phyloP scores from a whole-genome alignment of 495 filamentous ascomycete genomes.

The Trypethelium eluteriae region DNA sequence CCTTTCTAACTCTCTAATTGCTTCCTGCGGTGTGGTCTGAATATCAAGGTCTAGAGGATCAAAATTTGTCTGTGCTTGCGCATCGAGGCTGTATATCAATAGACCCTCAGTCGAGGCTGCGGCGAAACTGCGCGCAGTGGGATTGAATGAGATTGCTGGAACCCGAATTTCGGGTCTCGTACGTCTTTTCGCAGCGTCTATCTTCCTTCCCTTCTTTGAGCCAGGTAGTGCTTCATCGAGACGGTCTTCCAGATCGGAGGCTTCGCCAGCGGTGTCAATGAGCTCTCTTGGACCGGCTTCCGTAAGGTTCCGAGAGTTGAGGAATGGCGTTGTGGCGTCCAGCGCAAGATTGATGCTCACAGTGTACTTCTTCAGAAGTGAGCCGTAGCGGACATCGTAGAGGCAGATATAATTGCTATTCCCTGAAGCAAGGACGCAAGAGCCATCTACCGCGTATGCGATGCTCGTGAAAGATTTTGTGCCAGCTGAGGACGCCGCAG shows the following conservation, averaged over 20 bases:
- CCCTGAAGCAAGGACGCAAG: constrained; percentile 78
- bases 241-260: constrained; percentile 79
- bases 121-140: constrained; percentile 82
- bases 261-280: constrained; percentile 79
- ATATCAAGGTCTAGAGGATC: constrained; percentile 96
- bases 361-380: constrained; percentile 87
- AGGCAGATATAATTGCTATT: constrained; percentile 97
- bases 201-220: constrained; percentile 57
- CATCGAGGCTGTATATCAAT: constrained; percentile 83
- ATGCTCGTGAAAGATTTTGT: constrained; percentile 86
- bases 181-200: constrained; percentile 65
- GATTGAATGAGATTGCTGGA: constrained; percentile 74
- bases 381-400: constrained; percentile 82
- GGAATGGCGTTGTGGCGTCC: constrained; percentile 91
- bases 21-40: constrained; percentile 76
- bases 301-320: constrained; percentile 84
- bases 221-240: constrained; percentile 82
- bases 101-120: constrained; percentile 92
- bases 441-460: constrained; percentile 83
- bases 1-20: constrained; percentile 64
- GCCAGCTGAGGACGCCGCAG: constrained; percentile 79
- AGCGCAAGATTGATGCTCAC: constrained; percentile 89
- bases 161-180: constrained; percentile 80
- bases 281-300: constrained; percentile 79
- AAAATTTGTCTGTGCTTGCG: constrained; percentile 52